Base-by-base conservation (phyloP, 2,329 filamentous ascomycete genomes). In the Teratosphaeria gauchensis region DNA sequence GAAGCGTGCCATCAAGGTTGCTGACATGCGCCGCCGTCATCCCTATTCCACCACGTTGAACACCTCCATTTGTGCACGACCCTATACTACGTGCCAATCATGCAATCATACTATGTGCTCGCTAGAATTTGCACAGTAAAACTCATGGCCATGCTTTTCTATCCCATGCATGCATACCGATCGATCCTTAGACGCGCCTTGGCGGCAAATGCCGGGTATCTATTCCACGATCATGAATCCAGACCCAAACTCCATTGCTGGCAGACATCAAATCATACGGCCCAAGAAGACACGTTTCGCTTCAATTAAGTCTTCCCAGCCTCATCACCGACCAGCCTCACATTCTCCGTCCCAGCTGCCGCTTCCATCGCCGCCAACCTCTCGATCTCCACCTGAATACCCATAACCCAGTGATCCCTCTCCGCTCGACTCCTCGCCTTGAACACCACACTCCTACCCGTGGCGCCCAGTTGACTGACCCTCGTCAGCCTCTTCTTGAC, bases 351-450 rank as follows among this genome's bases (percentile, higher is more conserved):
- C 55, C 76, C 71, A 53, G 58, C 74, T 65, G 84, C 81, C 61
- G 80, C 78, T 14, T 71, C 74, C 58, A 63, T 58, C 12, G 61
- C 61, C 35, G 78, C 77, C 59, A 84, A 68, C 55, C 82, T 74
- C 73, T 87, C 84, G 69, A 87, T 87, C 74, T 87, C 85, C 61
- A 82, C 82, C 56, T 80, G 80, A 59, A 87, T 82, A 38, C 79
- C 83, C 68, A 87, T 71, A 28, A 88, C 85, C 85, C 85, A 88
- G 64, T 84, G 80, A 71, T 88, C 85, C 61, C 84, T 78, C 70
- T 88, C 85, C 0, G 84, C 79, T 9, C 85, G 75, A 69, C 81
- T 85, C 56, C 84, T 77, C 38, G 84, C 80, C 66, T 84, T 84
- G 68, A 88, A 88, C 12, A 88, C 84, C 54, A 86, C 80, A 48